Conservation (phyloP, 2,329 filamentous ascomycete genomes). For the Exophiala aquamarina region DNA sequence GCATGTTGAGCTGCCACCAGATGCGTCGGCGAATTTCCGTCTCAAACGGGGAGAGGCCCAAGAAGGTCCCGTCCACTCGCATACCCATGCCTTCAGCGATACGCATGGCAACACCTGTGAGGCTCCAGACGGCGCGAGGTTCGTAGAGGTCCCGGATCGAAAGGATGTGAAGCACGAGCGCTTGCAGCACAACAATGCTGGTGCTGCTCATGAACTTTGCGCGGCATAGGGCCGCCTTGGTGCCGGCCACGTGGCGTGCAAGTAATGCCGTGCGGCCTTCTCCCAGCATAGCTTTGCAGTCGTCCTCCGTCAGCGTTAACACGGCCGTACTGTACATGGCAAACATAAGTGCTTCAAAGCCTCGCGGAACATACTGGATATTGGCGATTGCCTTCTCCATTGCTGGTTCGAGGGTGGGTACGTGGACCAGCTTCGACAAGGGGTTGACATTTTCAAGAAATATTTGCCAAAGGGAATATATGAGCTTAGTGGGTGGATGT, state of each 20-base stretch:
- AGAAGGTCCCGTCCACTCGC: slow-evolving; percentile 44
- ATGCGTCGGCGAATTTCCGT: slow-evolving; percentile 39
- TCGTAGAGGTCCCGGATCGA: slow-evolving; percentile 49
- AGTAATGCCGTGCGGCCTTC: slow-evolving; percentile 27
- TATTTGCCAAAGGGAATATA: slow-evolving; percentile 29
- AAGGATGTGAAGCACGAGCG: slow-evolving; percentile 57
- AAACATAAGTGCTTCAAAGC: slow-evolving; percentile 34
- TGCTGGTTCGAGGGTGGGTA: slow-evolving; percentile 27
- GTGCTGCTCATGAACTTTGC: slow-evolving; percentile 24
- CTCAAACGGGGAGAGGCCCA: slow-evolving; percentile 52
- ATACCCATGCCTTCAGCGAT: slow-evolving; percentile 36
- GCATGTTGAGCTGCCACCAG: slow-evolving; percentile 42
- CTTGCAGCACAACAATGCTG: slow-evolving; percentile 60
- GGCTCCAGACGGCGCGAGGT: slow-evolving; percentile 43
- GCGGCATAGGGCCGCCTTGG: slow-evolving; percentile 23
- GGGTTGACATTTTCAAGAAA: slow-evolving; percentile 31
- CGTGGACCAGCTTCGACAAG: slow-evolving; percentile 29
- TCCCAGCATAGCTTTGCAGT: slow-evolving; percentile 20
- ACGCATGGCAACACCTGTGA: slow-evolving; percentile 41
- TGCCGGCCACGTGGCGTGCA: slow-evolving; percentile 20
- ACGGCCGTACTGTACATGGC: slow-evolving; percentile 35
- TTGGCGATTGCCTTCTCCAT: slow-evolving; percentile 29
- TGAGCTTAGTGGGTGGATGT: no score
- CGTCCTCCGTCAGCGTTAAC: slow-evolving; percentile 32
- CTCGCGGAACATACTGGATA: slow-evolving; percentile 17